Evolutionary conservation across 2,329 filamentous ascomycete genomes (phyloP), one percentile per base, ranked within the genome.

Genomic region (Fusarium sacchari): DNA sequence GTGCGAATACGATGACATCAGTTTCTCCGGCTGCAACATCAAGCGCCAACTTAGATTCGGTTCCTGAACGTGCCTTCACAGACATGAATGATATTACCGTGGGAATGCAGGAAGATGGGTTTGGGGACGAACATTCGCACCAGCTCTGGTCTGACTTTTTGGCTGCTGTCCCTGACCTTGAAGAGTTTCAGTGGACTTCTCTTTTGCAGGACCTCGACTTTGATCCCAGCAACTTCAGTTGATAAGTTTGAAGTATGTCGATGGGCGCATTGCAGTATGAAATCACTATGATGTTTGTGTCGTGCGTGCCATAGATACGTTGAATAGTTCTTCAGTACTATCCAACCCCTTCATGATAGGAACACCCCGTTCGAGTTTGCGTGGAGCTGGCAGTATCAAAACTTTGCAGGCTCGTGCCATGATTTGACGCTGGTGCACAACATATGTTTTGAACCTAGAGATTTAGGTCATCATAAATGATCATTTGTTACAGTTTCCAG

Each of bases 91-190:
- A 49, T 10, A 14, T 34, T 3, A 18, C 11, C 1, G 18, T 47
- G 43, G 20, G 12, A 8, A 46, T 34, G 11, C 28, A 32, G 17
- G 34, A 42, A 24, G 42, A 26, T 0, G 7, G 5, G 4, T 10
- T 26, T 5, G 28, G 18, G 24, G 60, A 63, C 1, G 28, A 63
- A 5, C 40, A 63, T 28, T 65, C 62, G 2, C 46, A 65, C 17
- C 58, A 40, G 39, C 39, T 63, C n/a, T 65, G 62, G 62, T 40
- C 62, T 8, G 62, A 65, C 32, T 63, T 63, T 30, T 26, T 65
- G 20, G 34, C 59, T 15, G 26, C 20, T 22, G 59, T 65, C 12
- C 62, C 62, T 24, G 46, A 65, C n/a, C 22, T 63, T 7, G 47
- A 28, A 12, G 40, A 24, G 39, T 65, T 65, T n/a, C 39, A 65